Evolutionary conservation across 495 filamentous ascomycete genomes (phyloP).

Genomic region (Aspergillus heteromorphus): DNA sequence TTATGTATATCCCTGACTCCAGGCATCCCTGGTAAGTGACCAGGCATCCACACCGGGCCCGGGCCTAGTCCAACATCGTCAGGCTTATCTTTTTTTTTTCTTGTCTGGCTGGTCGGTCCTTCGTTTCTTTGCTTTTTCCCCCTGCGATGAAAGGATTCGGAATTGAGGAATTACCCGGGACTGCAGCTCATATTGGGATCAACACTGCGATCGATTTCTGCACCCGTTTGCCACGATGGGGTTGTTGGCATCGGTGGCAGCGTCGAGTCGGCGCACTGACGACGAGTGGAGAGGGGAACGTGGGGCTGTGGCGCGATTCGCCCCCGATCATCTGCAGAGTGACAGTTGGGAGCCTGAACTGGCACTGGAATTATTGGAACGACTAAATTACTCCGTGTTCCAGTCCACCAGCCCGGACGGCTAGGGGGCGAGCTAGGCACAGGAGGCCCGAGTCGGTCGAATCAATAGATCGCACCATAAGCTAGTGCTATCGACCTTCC

Average conservation of each 20-base stretch:
- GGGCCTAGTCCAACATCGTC: background rate
- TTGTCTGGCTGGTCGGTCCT: too few species aligned
- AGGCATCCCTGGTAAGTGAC: background rate
- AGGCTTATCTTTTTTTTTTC: slow-evolving; percentile 1
- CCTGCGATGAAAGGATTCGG: background rate
- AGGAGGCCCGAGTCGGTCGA: background rate
- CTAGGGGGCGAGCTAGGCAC: background rate
- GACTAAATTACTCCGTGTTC: background rate
- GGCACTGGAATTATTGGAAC: background rate
- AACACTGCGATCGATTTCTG: background rate
- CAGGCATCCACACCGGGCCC: background rate
- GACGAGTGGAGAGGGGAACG: slow-evolving; percentile 6
- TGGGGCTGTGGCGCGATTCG: slow-evolving; percentile 4
- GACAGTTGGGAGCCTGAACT: slow-evolving; percentile 6
- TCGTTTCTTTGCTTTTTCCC: slow-evolving; percentile 2
- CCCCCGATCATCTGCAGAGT: slow-evolving; percentile 18
- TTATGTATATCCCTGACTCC: too few species aligned
- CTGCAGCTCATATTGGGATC: background rate
- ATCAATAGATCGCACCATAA: background rate
- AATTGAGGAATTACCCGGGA: too few species aligned
- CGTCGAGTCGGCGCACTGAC: slow-evolving; percentile 2
- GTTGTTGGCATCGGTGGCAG: background rate
- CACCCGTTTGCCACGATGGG: background rate
- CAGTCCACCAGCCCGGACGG: background rate
- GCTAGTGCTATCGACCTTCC: background rate